Conservation (phyloP, 2,329 filamentous ascomycete species). For the Sclerotinia minor region DNA sequence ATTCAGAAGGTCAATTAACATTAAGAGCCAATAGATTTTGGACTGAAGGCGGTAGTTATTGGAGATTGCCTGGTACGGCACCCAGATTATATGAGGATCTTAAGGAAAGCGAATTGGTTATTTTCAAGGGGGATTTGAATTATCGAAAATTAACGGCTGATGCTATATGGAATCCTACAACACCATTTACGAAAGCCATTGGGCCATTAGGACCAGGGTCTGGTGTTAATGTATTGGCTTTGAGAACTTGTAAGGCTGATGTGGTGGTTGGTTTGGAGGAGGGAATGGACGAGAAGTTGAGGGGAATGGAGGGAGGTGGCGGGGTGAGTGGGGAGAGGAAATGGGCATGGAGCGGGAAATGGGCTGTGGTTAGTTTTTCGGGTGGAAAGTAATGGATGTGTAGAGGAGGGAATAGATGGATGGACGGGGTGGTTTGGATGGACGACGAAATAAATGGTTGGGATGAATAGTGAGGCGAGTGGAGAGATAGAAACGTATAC, state of each 20-base stretch:
- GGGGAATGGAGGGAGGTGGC: constrained; percentile 65
- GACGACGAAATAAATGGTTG: neutral
- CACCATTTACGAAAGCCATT: constrained; percentile 79
- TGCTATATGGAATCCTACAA: constrained; percentile 82
- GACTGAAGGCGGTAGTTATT: constrained; percentile 85
- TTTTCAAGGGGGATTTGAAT: constrained; percentile 98
- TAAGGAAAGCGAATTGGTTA: constrained; percentile 78
- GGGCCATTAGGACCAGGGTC: constrained; percentile 81
- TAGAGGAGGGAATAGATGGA: neutral
- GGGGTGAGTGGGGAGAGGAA: constrained; percentile 65
- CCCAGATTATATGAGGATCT: constrained; percentile 73
- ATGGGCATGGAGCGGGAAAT: constrained; percentile 97
- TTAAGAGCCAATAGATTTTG: constrained; percentile 87
- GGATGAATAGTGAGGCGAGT: neutral
- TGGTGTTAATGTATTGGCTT: constrained; percentile 78
- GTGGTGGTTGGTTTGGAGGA: constrained; percentile 84
- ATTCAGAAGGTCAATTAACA: constrained; percentile 79
- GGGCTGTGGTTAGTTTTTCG: constrained; percentile 88
- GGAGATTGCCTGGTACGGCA: constrained; percentile 73
- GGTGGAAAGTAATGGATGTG: constrained; percentile 56
- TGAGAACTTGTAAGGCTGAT: constrained; percentile 95
- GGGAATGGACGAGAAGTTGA: constrained; percentile 81
- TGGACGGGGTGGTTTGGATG: neutral
- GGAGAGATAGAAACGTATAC: neutral
- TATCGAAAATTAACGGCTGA: constrained; percentile 91